A percentile compares a stretch with the other conserved stretches of the same genome.
These are phyloP conservation scores for Yarrowia sp. DNA, from an alignment of 805 yeast species.

Conservation along the genomic window DNA sequence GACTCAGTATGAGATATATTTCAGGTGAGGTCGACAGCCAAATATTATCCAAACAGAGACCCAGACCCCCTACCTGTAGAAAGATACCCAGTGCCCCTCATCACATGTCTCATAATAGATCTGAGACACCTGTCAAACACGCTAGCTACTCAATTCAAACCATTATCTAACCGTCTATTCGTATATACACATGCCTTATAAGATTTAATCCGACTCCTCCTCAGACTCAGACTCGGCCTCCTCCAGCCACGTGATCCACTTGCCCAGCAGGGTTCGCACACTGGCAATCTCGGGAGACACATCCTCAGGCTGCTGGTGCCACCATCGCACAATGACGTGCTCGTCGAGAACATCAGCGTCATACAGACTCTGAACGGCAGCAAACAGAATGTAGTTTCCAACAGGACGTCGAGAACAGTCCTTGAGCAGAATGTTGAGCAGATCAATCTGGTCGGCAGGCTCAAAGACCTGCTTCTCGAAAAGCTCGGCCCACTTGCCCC, in stretches of 20 bases:
- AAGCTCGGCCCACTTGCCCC: conserved; percentile 80
- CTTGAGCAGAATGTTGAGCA: conserved; percentile 59
- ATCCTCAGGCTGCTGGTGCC: conserved; percentile 61
- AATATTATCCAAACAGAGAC: no score
- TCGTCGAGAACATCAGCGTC: conserved; percentile 85
- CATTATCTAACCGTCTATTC: conserved; percentile 29
- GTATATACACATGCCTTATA: conserved; percentile 22
- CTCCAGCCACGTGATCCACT: conserved; percentile 86
- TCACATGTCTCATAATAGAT: neutral
- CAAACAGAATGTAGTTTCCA: conserved; percentile 58
- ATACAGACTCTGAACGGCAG: conserved; percentile 67
- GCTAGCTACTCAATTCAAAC: neutral
- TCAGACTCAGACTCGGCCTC: conserved; percentile 75
- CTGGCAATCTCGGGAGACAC: conserved; percentile 52
- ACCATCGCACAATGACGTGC: conserved; percentile 81
- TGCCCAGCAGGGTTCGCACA: conserved; percentile 64
- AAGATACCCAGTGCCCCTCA: no score
- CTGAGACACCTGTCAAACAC: neutral
- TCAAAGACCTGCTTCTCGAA: conserved; percentile 87
- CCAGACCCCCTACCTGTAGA: no score
- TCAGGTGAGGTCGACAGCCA: no score
- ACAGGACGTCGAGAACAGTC: conserved; percentile 53
- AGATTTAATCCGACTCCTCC: conserved; percentile 51
- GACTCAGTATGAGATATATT: neutral
- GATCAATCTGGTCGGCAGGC: conserved; percentile 75